Base-by-base conservation (phyloP, 1,139 yeast genomes). In the Casaregolazyma lundiana region DNA sequence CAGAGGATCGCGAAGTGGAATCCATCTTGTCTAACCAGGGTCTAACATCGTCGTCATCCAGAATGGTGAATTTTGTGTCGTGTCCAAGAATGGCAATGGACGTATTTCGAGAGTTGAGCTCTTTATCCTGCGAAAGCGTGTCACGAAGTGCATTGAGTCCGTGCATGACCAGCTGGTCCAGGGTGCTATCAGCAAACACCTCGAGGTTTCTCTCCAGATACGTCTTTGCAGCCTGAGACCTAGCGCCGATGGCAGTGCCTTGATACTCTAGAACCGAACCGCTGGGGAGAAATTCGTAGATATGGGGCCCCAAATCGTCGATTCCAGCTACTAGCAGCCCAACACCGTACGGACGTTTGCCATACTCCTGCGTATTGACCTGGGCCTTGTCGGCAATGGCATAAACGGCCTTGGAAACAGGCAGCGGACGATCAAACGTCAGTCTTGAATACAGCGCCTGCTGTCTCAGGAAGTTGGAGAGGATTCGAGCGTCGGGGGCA, bases 161-260 rank as follows among this genome's bases (percentile, higher is more conserved):
- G 61, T 84, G 92, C 43, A 84, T 80, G 53, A 92, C 81, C 61
- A 92, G 77, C 57, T 84, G 81, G 58, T 88, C 95, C 45, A 82
- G 72, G 9, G 77, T 66, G 7, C 83, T 77, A 34, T 75, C 71
- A 34, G 80, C 72, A 58, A 87, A 85, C 36, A 73, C 71, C 30
- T 85, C 89, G 63, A 82, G 75, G 53, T 83, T 82, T 64, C 96
- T 81, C 67, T 92, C 98, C 63, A 94, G 72, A 61, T 89, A 92
- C 2, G 99, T 92, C 70, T 96, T 79, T 13, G 97, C 97, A 41
- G 97, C 97, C 70, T 92, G 99, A 1, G 97, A 89, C 63, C 99
- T 79, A 13, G 99, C 98, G 43, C 99, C 99, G 63, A 92, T 89
- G 38, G 98, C 96, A 8, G 97, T 84, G 35, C 96, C 98, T 57